A percentile compares a stretch with the other conserved stretches of the same genome.
These are phyloP conservation scores for Tetrapyrgos nigripes DNA, from an alignment of 1,284 basidiomycete genomes.

Conservation along the genomic window DNA sequence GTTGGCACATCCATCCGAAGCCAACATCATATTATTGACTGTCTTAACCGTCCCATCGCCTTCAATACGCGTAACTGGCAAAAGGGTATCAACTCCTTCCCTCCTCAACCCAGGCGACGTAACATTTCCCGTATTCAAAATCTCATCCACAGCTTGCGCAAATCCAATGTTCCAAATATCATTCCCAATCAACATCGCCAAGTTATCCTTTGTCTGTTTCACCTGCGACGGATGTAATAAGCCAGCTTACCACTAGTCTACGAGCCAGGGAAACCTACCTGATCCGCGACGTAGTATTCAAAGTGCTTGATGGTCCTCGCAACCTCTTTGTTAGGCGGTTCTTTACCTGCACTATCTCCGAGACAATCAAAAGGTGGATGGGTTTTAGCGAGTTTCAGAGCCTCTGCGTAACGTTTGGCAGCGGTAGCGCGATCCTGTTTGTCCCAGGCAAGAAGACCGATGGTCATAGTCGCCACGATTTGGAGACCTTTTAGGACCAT, in stretches of 20 bases:
- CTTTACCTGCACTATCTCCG: background rate
- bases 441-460: conserved; percentile 39
- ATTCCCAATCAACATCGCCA: conserved; percentile 29
- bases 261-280: too few relatives aligned
- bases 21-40: conserved; percentile 25
- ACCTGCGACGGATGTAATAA: too few relatives aligned
- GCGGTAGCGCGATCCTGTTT: conserved; percentile 36
- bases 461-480: conserved; percentile 32
- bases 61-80: conserved; percentile 23
- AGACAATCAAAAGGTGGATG: conserved; percentile 21
- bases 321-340: conserved; percentile 12
- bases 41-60: conserved; percentile 21
- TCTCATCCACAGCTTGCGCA: conserved; percentile 6
- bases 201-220: conserved; percentile 28
- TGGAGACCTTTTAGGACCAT: conserved; percentile 38
- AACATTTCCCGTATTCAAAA: conserved; percentile 12
- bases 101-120: conserved; percentile 21
- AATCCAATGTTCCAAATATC: conserved; percentile 22
- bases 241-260: too few relatives aligned
- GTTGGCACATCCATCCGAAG: conserved; percentile 33
- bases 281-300: conserved; percentile 28
- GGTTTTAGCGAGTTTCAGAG: conserved; percentile 33
- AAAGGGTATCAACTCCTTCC: conserved; percentile 27
- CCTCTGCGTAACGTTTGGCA: conserved; percentile 40
- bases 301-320: conserved; percentile 22